Base-by-base conservation (phyloP, 1,139 yeast species). In the Suhomyces atakaporum region DNA sequence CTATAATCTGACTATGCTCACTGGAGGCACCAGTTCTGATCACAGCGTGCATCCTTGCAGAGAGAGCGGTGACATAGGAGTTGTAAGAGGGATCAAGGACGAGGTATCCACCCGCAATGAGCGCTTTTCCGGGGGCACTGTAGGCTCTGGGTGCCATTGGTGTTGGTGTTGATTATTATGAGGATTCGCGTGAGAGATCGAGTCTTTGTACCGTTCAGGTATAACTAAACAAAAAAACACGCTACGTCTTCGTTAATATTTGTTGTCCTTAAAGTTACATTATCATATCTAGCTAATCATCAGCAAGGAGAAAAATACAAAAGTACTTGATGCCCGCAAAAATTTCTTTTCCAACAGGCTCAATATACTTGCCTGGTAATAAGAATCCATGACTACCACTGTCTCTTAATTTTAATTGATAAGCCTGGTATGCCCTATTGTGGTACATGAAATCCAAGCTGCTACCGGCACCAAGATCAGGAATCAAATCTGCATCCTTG, bases 91-190 rank as follows among this genome's bases (percentile, higher is more conserved):
- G 90, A 40, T 86, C 94, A 16, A 92, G 67, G 0, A 92, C 97
- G 32, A 92, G 71, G 56, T 92, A 92, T 0, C 98, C 98, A 8
- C 98, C 98, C 1, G 95, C 97, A 12, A 92, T 54, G 24, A 92
- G 69, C 1, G 97, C 97, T 60, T 92, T 92, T 0, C 97, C 97
- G 0, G 98, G 97, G 0, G 97, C 95, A 53, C 96, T 85, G 54
- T 79, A 89, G 12, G 66, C 75, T 33, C 48, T 50, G n/a, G n/a
- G n/a, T n/a, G n/a, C n/a, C n/a, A n/a, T n/a, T n/a, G n/a, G n/a
- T n/a, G n/a, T n/a, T n/a, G n/a, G n/a, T n/a, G n/a, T n/a, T n/a
- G n/a, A n/a, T n/a, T n/a, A n/a, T n/a, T n/a, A n/a, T n/a, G n/a
- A n/a, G n/a, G n/a, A n/a, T n/a, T n/a, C n/a, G n/a, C n/a, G n/a